Conservation (phyloP, 768 basidiomycete genomes). For the Daedaleopsis nitida region DNA sequence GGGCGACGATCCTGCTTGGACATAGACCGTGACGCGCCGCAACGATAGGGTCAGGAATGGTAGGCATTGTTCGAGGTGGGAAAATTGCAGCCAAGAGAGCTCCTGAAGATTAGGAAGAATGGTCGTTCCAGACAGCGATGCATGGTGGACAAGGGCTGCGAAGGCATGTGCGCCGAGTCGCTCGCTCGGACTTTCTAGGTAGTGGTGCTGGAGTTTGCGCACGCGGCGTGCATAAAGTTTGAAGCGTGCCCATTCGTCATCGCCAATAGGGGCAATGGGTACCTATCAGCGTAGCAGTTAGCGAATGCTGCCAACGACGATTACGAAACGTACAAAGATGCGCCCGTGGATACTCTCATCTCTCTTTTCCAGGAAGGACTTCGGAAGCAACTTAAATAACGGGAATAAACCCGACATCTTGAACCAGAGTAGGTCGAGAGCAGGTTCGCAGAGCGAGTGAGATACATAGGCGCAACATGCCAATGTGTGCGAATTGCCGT, state of each 20-base stretch:
- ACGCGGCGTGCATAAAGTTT: slow-evolving; percentile 12
- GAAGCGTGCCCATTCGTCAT: slow-evolving; percentile 8
- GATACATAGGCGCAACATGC: slow-evolving; percentile 14
- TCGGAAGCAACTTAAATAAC: slow-evolving; percentile 5
- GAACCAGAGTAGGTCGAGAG: slow-evolving; percentile 14
- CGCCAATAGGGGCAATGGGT: not conserved
- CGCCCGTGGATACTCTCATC: not conserved
- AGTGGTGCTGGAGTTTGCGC: slow-evolving; percentile 12
- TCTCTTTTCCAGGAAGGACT: not conserved
- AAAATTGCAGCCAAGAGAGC: slow-evolving; percentile 16
- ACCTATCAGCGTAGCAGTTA: not conserved
- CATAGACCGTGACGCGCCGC: slow-evolving; percentile 9
- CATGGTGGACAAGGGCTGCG: slow-evolving; percentile 2
- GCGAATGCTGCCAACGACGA: not conserved
- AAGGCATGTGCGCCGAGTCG: slow-evolving; percentile 5
- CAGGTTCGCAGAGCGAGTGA: slow-evolving; percentile 9
- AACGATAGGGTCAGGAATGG: slow-evolving; percentile 12
- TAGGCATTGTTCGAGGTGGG: not conserved
- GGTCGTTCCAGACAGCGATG: not conserved
- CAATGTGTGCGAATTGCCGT: slow-evolving; percentile 6
- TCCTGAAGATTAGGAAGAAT: slow-evolving; percentile 15
- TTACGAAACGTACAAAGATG: not conserved
- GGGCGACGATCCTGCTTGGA: not conserved
- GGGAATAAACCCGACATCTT: slow-evolving; percentile 6
- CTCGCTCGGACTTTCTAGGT: slow-evolving; percentile 1